Evolutionary conservation across 768 basidiomycete genomes (phyloP).

Genomic region (Tricholoma bakamatsutake): DNA sequence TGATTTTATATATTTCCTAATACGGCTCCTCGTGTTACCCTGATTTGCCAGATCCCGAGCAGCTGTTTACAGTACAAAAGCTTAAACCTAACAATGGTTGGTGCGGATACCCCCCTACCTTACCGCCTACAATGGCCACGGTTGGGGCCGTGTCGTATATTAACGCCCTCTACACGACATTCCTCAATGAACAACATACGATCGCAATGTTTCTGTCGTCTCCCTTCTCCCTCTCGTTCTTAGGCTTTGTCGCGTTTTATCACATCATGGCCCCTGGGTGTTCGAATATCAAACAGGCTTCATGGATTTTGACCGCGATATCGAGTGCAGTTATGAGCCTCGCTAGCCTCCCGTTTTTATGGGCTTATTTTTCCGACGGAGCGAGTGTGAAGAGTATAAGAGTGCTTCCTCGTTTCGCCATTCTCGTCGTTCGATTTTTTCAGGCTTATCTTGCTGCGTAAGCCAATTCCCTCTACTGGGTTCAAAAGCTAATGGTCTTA

Average conservation of each 20-base stretch:
- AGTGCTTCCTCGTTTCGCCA: conserved; percentile 4
- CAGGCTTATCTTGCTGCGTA: conserved; percentile 13
- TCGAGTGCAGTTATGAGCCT: conserved; percentile 8
- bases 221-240: conserved; percentile 13
- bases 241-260: conserved; percentile 21
- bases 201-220: neutral
- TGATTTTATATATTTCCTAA: neutral
- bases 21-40: neutral
- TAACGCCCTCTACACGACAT: neutral
- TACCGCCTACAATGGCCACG: neutral
- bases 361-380: conserved; percentile 9
- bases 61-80: neutral
- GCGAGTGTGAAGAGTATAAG: conserved; percentile 7
- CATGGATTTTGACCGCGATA: conserved; percentile 42
- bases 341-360: conserved; percentile 11
- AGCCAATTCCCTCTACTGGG: neutral
- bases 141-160: neutral
- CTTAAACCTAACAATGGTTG: neutral
- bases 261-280: conserved; percentile 22
- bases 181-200: neutral
- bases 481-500: conserved; percentile 33
- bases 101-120: neutral
- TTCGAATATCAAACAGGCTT: conserved; percentile 32
- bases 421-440: conserved; percentile 9
- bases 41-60: neutral